Evolutionary conservation across 139 green algal species (phyloP).

Genomic region (Choricystis sp.): DNA sequence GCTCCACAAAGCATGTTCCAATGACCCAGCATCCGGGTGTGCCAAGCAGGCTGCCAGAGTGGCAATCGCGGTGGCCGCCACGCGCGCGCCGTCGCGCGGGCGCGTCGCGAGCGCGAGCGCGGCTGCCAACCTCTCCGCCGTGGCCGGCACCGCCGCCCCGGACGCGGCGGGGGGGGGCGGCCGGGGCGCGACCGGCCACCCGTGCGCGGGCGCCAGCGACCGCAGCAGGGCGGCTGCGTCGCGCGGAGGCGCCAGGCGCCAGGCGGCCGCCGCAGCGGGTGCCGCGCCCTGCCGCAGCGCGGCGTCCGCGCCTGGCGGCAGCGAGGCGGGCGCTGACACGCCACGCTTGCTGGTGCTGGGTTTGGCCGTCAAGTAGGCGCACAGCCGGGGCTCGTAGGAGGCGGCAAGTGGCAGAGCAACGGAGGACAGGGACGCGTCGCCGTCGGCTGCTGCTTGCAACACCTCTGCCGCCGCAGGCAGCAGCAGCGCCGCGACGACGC

Average conservation of each 20-base stretch:
- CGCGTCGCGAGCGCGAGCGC: not conserved
- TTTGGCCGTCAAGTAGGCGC: too few species aligned
- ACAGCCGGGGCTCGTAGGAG: too few species aligned
- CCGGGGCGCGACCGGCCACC: not conserved
- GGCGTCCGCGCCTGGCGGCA: not conserved
- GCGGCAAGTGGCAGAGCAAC: too few species aligned
- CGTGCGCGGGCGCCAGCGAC: not conserved
- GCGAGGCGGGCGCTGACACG: too few species aligned
- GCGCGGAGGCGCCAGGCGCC: too few species aligned
- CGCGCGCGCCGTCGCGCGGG: too few species aligned
- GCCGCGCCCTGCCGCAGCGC: not conserved
- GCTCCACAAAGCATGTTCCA: not conserved
- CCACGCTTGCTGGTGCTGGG: too few species aligned
- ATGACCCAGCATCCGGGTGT: not conserved
- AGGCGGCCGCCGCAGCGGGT: not conserved
- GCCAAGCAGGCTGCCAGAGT: not conserved
- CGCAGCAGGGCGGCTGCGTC: not conserved
- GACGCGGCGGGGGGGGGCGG: not conserved
- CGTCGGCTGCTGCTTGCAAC: too few species aligned
- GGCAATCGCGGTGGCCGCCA: not conserved
- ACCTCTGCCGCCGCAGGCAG: too few species aligned
- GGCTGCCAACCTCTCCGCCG: not conserved
- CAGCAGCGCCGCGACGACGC: too few species aligned
- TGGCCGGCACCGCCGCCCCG: not conserved
- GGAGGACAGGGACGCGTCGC: too few species aligned